phyloP scores from a whole-genome alignment of 345 rosid genomes.

The Litchi chinensis region DNA sequence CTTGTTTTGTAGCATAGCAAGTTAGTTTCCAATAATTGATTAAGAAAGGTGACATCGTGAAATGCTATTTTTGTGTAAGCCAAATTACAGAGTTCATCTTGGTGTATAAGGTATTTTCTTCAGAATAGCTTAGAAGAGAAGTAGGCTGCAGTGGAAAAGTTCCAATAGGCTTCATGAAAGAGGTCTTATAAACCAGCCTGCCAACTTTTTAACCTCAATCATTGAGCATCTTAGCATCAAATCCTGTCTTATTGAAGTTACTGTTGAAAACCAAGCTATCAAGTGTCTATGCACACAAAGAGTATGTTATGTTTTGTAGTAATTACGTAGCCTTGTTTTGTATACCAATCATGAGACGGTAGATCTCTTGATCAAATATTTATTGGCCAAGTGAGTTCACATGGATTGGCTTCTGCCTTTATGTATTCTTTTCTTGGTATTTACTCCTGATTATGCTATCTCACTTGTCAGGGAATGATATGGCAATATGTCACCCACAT shows the following conservation, averaged over 20 bases:
- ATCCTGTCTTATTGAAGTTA: background rate
- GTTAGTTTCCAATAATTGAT: background rate
- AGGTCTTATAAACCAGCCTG: slow-evolving; percentile 68
- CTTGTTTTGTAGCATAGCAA: background rate
- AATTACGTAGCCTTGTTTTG: background rate
- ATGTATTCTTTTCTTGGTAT: background rate
- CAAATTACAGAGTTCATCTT: slow-evolving; percentile 75
- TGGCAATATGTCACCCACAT: no score
- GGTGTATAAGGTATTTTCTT: slow-evolving; percentile 81
- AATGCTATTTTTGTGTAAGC: slow-evolving; percentile 49
- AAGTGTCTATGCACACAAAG: slow-evolving; percentile 11
- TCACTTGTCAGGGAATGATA: background rate
- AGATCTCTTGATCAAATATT: slow-evolving; percentile 2
- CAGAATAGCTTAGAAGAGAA: slow-evolving; percentile 66
- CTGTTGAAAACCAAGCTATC: slow-evolving; percentile 9
- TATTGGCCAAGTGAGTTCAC: background rate
- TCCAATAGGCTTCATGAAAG: slow-evolving; percentile 66
- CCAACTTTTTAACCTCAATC: slow-evolving; percentile 80
- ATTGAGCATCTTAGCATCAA: slow-evolving; percentile 26
- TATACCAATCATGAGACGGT: background rate
- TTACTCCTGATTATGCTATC: background rate
- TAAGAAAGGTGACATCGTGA: slow-evolving; percentile 1
- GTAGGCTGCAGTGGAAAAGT: slow-evolving; percentile 69
- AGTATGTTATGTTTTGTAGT: slow-evolving; percentile 17
- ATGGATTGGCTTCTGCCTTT: background rate